Percentiles rank a stretch among this genome's conserved stretches.
Evolutionary conservation across 2,329 filamentous ascomycete genomes (phyloP).

Genomic region (Diaporthe batatas): DNA sequence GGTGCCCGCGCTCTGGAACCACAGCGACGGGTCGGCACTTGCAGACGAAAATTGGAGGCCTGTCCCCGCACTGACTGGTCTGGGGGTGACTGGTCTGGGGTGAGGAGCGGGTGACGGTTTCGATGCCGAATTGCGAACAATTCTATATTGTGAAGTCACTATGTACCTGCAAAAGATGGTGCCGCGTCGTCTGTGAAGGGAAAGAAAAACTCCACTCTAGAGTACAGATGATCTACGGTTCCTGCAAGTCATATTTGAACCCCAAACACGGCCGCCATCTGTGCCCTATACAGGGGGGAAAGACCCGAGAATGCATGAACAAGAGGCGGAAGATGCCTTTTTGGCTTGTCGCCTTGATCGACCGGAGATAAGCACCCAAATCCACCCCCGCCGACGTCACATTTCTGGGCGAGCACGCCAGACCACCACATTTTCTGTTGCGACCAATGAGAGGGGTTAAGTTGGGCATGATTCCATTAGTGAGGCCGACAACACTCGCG

Average conservation of each 20-base stretch:
- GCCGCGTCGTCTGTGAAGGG: neutral
- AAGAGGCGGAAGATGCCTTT: neutral
- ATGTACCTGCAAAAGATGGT: neutral
- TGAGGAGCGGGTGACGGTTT: neutral
- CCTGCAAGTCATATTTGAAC: too few species aligned
- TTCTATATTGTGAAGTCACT: neutral
- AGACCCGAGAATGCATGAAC: neutral
- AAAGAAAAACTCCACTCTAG: neutral
- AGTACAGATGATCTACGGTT: neutral
- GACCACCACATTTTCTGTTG: slow-evolving; percentile 32
- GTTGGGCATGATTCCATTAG: slow-evolving; percentile 35
- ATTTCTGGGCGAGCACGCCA: slow-evolving; percentile 40
- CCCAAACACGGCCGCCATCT: neutral
- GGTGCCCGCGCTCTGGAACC: slow-evolving; percentile 21
- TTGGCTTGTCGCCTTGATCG: neutral
- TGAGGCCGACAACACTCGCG: slow-evolving; percentile 32
- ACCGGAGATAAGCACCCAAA: slow-evolving; percentile 16
- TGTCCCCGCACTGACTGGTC: slow-evolving; percentile 15
- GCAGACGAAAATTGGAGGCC: slow-evolving; percentile 12
- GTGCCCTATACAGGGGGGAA: neutral
- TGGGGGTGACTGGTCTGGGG: neutral
- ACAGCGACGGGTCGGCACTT: slow-evolving; percentile 33
- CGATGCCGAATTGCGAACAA: neutral
- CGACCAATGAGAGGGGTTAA: slow-evolving; percentile 37
- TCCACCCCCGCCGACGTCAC: slow-evolving; percentile 42